A percentile compares a stretch with the other conserved stretches of the same genome.
These are phyloP conservation scores for Millerozyma miso DNA, from an alignment of 805 yeast species.

Conservation along the genomic window DNA sequence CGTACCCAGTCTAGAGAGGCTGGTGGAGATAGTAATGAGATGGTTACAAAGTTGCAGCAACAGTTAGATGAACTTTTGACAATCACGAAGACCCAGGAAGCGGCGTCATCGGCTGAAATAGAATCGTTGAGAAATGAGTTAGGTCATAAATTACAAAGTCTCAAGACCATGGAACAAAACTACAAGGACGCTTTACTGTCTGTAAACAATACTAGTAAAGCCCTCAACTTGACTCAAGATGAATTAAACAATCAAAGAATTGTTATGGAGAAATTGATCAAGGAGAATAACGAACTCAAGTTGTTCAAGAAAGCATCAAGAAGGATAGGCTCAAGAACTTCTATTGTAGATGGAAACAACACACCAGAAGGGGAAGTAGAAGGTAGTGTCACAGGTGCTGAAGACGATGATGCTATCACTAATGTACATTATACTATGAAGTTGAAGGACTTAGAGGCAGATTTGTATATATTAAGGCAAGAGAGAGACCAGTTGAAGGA, in stretches of 20 bases:
- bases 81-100: constrained; percentile 42
- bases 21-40: constrained; percentile 12
- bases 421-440: constrained; percentile 66
- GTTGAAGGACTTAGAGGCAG: constrained; percentile 80
- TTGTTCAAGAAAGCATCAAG: constrained; percentile 44
- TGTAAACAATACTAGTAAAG: constrained; percentile 69
- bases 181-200: constrained; percentile 70
- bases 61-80: constrained; percentile 54
- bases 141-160: constrained; percentile 21
- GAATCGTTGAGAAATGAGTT: constrained; percentile 26
- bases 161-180: constrained; percentile 51
- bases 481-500: constrained; percentile 78
- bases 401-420: constrained; percentile 27
- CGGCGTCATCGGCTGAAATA: constrained; percentile 32
- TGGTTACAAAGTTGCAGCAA: constrained; percentile 42
- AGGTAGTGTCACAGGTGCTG: constrained; percentile 12
- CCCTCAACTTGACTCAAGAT: constrained; percentile 66
- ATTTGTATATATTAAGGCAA: constrained; percentile 71
- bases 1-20: constrained; percentile 5
- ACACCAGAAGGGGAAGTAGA: constrained; percentile 4
- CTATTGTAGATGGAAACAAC: constrained; percentile 10
- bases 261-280: constrained; percentile 48
- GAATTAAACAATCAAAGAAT: constrained; percentile 63
- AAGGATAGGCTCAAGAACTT: constrained; percentile 29
- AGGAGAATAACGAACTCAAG: constrained; percentile 67